Evolutionary conservation across 2,329 filamentous ascomycete species (phyloP).

Genomic region (Alternaria arborescens): DNA sequence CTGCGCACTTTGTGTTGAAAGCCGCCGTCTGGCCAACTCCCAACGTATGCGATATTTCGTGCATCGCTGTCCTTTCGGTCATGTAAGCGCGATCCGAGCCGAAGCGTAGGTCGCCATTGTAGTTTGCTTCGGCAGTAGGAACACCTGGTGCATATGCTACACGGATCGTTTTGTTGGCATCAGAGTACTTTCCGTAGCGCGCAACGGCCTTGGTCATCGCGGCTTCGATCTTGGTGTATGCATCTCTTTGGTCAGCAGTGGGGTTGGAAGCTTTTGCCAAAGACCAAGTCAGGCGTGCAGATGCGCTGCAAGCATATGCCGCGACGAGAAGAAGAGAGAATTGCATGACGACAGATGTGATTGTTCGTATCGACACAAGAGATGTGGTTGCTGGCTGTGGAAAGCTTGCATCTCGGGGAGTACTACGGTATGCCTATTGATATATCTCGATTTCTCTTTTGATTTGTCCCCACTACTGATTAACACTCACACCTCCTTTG

Average conservation of each 20-base stretch:
- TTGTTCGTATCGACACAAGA: background rate
- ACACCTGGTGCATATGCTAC: constrained; percentile 45
- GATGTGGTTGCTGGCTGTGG: background rate
- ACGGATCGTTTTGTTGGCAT: constrained; percentile 37
- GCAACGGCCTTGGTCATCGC: constrained; percentile 44
- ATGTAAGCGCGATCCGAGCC: constrained; percentile 46
- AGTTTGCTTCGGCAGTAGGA: constrained; percentile 47
- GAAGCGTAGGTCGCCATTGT: constrained; percentile 48
- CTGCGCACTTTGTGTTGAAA: constrained; percentile 40
- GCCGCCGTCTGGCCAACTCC: constrained; percentile 46
- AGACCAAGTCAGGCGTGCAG: constrained; percentile 38
- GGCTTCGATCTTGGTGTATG: constrained; percentile 43
- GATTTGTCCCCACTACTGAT: background rate
- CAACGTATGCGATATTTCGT: constrained; percentile 47
- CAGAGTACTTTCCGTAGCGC: constrained; percentile 35
- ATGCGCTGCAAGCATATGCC: constrained; percentile 30
- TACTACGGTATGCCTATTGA: background rate
- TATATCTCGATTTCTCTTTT: background rate
- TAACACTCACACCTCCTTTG: background rate
- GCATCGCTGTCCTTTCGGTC: constrained; percentile 48
- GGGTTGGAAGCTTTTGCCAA: constrained; percentile 40
- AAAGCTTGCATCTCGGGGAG: background rate
- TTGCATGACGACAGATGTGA: constrained; percentile 26
- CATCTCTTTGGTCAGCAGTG: constrained; percentile 43
- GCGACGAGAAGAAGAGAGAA: constrained; percentile 31